A percentile compares a stretch with the other conserved stretches of the same genome.
phyloP scores from a whole-genome alignment of 352 stramenopile genomes.

The Globisporangium spiculum region DNA sequence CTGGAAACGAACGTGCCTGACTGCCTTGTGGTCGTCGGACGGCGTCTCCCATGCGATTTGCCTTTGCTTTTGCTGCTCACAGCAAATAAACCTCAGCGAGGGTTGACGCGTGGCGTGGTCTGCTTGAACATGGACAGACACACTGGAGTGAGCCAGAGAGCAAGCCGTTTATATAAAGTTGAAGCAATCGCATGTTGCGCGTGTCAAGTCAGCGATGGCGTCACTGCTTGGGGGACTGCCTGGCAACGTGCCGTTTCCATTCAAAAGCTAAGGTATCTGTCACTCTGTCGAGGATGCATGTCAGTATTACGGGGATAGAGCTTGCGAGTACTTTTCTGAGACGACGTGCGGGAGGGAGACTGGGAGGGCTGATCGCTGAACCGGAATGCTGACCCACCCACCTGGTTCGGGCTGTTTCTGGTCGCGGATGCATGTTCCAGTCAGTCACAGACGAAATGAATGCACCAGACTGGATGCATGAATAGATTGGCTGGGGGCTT shows the following conservation, averaged over 20 bases:
- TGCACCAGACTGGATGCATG: neutral
- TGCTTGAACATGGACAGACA: neutral
- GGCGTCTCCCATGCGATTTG: neutral
- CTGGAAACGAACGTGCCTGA: neutral
- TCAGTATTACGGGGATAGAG: neutral
- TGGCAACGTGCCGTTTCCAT: too few species aligned
- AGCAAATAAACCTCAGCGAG: neutral
- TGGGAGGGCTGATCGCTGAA: neutral
- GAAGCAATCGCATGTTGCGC: neutral
- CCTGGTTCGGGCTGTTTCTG: neutral
- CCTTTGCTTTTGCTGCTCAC: neutral
- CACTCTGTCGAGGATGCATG: neutral
- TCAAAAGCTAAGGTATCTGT: too few species aligned
- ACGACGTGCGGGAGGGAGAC: neutral
- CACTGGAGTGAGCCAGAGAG: neutral
- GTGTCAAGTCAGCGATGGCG: neutral
- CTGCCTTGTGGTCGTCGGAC: neutral
- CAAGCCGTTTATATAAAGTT: neutral
- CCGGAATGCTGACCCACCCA: neutral
- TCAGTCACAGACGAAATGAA: too few species aligned
- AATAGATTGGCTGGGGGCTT: neutral
- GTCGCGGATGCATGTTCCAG: neutral
- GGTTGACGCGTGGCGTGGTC: neutral
- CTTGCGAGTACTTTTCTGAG: neutral
- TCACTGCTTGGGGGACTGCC: too few species aligned